phyloP scores from a whole-genome alignment of 2,329 filamentous ascomycete genomes.

The Neofusicoccum parvum region DNA sequence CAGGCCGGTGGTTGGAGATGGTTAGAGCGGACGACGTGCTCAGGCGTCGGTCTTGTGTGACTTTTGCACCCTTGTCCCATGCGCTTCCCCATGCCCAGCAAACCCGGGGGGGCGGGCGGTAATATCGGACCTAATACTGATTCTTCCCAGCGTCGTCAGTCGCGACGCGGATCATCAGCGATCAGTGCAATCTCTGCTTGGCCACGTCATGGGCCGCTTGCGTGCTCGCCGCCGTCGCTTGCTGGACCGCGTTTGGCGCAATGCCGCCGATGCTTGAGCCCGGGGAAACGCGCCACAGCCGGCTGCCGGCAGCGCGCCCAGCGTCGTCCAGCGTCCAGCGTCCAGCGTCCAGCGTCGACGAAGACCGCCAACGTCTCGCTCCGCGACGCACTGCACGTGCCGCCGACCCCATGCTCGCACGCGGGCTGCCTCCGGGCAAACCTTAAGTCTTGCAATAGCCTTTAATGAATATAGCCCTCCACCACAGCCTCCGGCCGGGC shows the following conservation, averaged over 20 bases:
- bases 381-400: not conserved
- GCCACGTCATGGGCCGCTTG: slow-evolving; percentile 11
- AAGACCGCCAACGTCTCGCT: not conserved
- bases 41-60: slow-evolving; percentile 18
- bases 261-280: not conserved
- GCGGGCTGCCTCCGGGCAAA: not conserved
- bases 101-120: not conserved
- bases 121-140: slow-evolving; percentile 16
- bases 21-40: slow-evolving; percentile 18
- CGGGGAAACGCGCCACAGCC: slow-evolving; percentile 1
- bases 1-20: not conserved
- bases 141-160: slow-evolving; percentile 6
- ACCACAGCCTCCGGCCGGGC: too few species aligned
- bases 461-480: not conserved
- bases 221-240: not conserved
- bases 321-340: not conserved
- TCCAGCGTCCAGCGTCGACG: too few species aligned
- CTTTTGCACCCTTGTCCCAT: not conserved
- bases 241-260: not conserved
- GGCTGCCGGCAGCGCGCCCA: not conserved
- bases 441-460: not conserved
- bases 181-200: slow-evolving; percentile 9
- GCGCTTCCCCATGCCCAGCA: slow-evolving; percentile 9
- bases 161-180: not conserved
- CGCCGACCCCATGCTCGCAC: not conserved